These are phyloP conservation scores for Exophiala xenobiotica DNA, from an alignment of 2,329 filamentous ascomycete genomes.

Conservation along the genomic window DNA sequence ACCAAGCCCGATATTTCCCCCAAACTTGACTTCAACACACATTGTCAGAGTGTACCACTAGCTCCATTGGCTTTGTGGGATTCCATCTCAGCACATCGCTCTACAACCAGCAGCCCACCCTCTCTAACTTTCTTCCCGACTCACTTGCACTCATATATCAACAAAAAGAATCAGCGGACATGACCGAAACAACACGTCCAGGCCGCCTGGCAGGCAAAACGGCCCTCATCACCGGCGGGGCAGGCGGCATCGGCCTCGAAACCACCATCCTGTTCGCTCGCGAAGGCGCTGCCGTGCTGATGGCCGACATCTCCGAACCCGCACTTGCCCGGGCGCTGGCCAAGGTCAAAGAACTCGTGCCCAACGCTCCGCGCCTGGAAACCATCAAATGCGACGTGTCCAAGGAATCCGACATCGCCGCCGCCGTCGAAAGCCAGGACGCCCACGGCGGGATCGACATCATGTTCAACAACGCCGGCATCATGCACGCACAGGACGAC, in stretches of 20 bases:
- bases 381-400: conserved; percentile 72
- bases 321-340: conserved; percentile 78
- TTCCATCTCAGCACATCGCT: too few species aligned
- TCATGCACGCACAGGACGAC: conserved; percentile 84
- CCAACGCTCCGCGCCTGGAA: conserved; percentile 50
- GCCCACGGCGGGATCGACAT: conserved; percentile 84
- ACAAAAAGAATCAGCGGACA: conserved; percentile 1
- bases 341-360: conserved; percentile 71
- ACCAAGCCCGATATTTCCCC: background rate
- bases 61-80: too few species aligned
- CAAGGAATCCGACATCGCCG: conserved; percentile 75
- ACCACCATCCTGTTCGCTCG: conserved; percentile 85
- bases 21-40: background rate
- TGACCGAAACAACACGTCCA: conserved; percentile 25
- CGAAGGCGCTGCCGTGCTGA: conserved; percentile 80
- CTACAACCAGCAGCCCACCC: background rate
- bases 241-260: conserved; percentile 87
- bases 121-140: background rate
- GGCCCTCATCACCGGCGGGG: conserved; percentile 43
- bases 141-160: background rate
- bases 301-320: conserved; percentile 79
- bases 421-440: conserved; percentile 72
- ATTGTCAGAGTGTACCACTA: too few species aligned
- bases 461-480: conserved; percentile 97
- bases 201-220: conserved; percentile 64